Conservation (phyloP, 331 rosid genomes). For the Malus hybrid region DNA sequence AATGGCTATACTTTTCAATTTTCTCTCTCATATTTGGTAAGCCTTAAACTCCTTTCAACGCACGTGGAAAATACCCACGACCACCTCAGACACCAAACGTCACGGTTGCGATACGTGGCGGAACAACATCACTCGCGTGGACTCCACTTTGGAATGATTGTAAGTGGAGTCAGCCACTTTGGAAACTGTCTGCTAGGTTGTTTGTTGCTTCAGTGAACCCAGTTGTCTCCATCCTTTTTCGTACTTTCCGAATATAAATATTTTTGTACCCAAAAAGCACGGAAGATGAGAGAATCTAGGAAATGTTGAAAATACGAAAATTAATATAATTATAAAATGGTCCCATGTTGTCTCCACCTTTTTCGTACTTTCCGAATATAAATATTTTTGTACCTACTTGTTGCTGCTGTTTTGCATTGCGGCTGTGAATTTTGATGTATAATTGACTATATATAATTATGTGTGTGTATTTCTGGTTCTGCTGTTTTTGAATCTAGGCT, state of each 20-base stretch:
- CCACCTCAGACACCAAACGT: background rate
- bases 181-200: slow-evolving; percentile 13
- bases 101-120: background rate
- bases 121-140: slow-evolving; percentile 17
- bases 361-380: too few species aligned
- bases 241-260: slow-evolving; percentile 23
- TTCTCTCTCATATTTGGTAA: background rate
- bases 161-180: slow-evolving; percentile 2
- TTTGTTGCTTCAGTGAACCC: slow-evolving; percentile 30
- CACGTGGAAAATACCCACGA: background rate
- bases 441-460: background rate
- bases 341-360: background rate
- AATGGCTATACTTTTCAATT: background rate
- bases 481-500: background rate
- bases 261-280: slow-evolving; percentile 30
- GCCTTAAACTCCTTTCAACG: background rate
- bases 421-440: background rate
- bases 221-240: slow-evolving; percentile 23
- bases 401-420: background rate
- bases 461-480: background rate
- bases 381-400: slow-evolving; percentile 5
- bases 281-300: slow-evolving; percentile 40
- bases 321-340: background rate
- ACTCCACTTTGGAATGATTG: background rate
- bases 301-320: slow-evolving; percentile 10